phyloP scores from a whole-genome alignment of 495 filamentous ascomycete species.

The Stereocaulon alpinum region DNA sequence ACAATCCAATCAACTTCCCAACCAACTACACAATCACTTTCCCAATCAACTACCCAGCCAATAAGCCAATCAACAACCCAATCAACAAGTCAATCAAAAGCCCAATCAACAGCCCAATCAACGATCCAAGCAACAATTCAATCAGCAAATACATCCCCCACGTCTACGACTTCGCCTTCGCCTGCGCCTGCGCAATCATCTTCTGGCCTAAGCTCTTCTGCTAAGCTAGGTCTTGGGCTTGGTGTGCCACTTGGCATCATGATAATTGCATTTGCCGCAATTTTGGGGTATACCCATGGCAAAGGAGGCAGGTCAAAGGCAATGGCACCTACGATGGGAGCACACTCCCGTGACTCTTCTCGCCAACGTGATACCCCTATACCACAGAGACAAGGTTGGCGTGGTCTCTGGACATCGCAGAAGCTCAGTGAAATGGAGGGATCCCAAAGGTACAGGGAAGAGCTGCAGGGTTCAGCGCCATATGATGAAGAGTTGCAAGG shows the following conservation, averaged over 20 bases:
- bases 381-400: not conserved
- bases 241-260: constrained; percentile 1
- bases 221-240: not conserved
- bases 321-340: not conserved
- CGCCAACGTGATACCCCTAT: not conserved
- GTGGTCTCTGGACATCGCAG: not conserved
- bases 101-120: no score
- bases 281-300: not conserved
- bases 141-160: not conserved
- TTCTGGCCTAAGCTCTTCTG: not conserved
- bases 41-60: no score
- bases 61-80: no score
- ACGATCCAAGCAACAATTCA: no score
- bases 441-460: not conserved
- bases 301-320: not conserved
- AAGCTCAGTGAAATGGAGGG: not conserved
- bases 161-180: not conserved
- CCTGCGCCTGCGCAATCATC: not conserved
- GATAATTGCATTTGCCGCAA: not conserved
- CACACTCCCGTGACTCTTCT: not conserved
- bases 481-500: not conserved
- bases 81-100: no score
- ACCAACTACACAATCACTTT: no score
- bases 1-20: no score
- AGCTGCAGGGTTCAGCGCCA: not conserved